Evolutionary conservation across 2,329 filamentous ascomycete species (phyloP).

Genomic region (Periglandula ipomoeae): DNA sequence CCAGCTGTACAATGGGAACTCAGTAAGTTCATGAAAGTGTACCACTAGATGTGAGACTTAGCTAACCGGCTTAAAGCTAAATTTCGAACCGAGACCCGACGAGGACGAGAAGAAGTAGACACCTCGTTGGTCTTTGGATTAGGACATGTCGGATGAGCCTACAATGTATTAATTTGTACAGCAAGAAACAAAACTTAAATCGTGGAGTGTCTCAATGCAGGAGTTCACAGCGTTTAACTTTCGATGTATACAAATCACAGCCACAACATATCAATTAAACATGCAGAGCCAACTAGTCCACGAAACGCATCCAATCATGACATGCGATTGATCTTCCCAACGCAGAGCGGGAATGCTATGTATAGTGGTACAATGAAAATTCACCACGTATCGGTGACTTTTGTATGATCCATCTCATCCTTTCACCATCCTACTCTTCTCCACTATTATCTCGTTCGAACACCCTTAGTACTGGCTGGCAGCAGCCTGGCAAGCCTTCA

Average conservation of each 20-base stretch:
- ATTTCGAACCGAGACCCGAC: constrained; percentile 58
- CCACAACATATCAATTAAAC: too few relatives aligned
- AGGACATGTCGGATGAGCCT: too few relatives aligned
- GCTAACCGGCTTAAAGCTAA: constrained; percentile 37
- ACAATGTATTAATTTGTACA: not conserved
- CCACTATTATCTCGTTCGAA: not conserved
- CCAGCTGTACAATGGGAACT: constrained; percentile 88
- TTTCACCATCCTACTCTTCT: not conserved
- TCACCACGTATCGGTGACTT: constrained; percentile 10
- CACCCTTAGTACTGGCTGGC: constrained; percentile 57
- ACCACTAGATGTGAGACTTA: not conserved
- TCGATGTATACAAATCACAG: too few relatives aligned
- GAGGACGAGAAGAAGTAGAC: constrained; percentile 36
- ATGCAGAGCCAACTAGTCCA: too few relatives aligned
- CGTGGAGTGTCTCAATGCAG: too few relatives aligned
- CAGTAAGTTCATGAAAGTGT: constrained; percentile 44
- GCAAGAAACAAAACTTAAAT: too few relatives aligned
- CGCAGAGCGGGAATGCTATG: constrained; percentile 18
- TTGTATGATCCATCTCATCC: not conserved
- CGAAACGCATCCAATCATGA: not conserved
- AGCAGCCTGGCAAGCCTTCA: constrained; percentile 80
- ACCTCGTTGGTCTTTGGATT: too few relatives aligned
- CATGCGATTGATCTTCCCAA: constrained; percentile 2
- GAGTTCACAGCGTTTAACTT: too few relatives aligned
- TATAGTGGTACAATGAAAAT: constrained; percentile 16